Evolutionary conservation across 257 asterid species (phyloP).

Genomic region (Solanum medicagineum): DNA sequence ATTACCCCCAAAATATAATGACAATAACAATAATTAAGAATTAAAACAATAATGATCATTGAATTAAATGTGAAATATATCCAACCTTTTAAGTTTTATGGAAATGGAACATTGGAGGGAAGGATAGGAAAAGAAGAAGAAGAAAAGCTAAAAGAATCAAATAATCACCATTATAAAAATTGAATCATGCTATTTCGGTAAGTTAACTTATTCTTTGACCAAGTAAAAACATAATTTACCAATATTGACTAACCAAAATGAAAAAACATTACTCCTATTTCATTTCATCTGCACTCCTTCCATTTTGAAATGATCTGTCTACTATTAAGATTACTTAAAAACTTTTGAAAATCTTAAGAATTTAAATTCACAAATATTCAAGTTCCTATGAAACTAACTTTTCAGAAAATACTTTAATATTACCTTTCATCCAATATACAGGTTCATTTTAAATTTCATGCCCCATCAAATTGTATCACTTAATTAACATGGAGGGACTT

Average conservation of each 20-base stretch:
- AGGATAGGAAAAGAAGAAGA: background rate
- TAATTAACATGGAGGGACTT: background rate
- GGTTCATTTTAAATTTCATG: background rate
- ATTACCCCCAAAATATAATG: background rate
- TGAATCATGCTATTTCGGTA: background rate
- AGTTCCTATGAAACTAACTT: background rate
- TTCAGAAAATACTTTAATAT: background rate
- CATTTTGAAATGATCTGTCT: background rate
- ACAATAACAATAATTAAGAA: background rate
- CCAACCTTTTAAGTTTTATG: background rate
- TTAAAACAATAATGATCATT: background rate
- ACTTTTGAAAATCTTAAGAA: background rate
- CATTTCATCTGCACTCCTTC: background rate
- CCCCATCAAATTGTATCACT: background rate
- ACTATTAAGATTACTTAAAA: background rate
- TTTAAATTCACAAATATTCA: background rate
- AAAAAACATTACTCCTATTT: background rate
- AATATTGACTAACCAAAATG: background rate
- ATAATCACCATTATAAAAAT: background rate
- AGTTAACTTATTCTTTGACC: background rate
- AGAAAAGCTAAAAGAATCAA: background rate
- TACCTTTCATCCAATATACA: background rate
- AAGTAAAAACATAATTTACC: background rate
- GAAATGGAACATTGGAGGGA: background rate
- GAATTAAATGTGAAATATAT: background rate